phyloP scores from a whole-genome alignment of 1,139 yeast species.

The Candida sp. region DNA sequence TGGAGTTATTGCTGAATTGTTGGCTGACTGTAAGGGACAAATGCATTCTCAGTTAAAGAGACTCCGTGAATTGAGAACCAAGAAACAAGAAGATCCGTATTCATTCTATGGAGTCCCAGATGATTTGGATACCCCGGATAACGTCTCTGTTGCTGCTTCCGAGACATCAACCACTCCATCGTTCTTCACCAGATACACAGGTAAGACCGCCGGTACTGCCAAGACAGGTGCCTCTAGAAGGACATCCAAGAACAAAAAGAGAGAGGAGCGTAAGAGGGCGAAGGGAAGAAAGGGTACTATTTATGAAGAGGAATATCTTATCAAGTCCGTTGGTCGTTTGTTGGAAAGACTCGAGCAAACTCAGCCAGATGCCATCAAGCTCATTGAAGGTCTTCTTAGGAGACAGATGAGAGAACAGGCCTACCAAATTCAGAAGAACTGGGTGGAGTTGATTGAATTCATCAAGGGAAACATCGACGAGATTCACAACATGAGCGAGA shows the following conservation, averaged over 20 bases:
- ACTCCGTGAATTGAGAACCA: constrained; percentile 80
- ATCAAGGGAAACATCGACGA: constrained; percentile 67
- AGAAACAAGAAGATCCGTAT: constrained; percentile 84
- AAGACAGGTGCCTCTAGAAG: constrained; percentile 95
- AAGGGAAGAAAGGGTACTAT: constrained; percentile 98
- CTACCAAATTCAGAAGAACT: constrained; percentile 73
- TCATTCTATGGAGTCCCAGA: constrained; percentile 74
- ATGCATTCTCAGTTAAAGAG: constrained; percentile 81
- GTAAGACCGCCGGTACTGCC: constrained; percentile 95
- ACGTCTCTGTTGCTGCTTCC: constrained; percentile 94
- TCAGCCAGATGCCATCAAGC: constrained; percentile 69
- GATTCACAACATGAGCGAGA: constrained; percentile 79
- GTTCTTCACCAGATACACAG: constrained; percentile 93
- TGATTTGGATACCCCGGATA: constrained; percentile 83
- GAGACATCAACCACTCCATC: constrained; percentile 94
- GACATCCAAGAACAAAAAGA: constrained; percentile 88
- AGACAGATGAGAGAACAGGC: constrained; percentile 82
- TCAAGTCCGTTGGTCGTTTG: constrained; percentile 86
- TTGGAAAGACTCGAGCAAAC: constrained; percentile 82
- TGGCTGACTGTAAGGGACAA: constrained; percentile 93
- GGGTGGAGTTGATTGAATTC: constrained; percentile 58
- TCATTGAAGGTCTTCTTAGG: constrained; percentile 79
- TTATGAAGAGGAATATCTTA: constrained; percentile 94
- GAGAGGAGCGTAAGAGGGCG: constrained; percentile 96
- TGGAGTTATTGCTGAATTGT: constrained; percentile 82